These are phyloP conservation scores for Pleurotus platypus DNA, from an alignment of 768 basidiomycete genomes.

Conservation along the genomic window DNA sequence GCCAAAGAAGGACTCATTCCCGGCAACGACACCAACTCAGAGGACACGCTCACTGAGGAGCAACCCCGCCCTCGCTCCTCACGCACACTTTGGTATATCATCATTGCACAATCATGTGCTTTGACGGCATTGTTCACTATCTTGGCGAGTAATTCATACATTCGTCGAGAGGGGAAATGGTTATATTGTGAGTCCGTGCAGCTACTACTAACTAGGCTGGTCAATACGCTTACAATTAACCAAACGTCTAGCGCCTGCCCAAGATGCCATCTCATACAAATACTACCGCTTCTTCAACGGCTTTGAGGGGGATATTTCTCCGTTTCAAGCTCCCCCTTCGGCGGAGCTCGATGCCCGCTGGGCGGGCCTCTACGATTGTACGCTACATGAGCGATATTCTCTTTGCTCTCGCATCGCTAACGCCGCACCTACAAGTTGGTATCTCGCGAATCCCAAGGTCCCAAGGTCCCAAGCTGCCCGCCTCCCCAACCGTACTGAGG, in stretches of 20 bases:
- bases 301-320: background rate
- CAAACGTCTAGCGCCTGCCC: background rate
- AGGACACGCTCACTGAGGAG: background rate
- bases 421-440: background rate
- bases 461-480: constrained; percentile 14
- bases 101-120: background rate
- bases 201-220: background rate
- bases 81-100: background rate
- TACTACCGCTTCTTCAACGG: background rate
- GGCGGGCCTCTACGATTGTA: constrained; percentile 16
- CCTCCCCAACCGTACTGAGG: constrained; percentile 17
- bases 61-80: too few species aligned
- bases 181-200: background rate
- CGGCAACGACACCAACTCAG: background rate
- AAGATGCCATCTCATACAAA: constrained; percentile 1
- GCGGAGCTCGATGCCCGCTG: constrained; percentile 17
- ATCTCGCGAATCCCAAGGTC: constrained; percentile 16
- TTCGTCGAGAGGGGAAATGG: background rate
- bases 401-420: background rate
- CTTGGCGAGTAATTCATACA: background rate
- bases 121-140: background rate
- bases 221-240: too few species aligned
- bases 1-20: too few species aligned
- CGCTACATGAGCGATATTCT: background rate
- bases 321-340: constrained; percentile 12